phyloP scores from a whole-genome alignment of 1,139 yeast species.

The Pneumocystis carinii region DNA sequence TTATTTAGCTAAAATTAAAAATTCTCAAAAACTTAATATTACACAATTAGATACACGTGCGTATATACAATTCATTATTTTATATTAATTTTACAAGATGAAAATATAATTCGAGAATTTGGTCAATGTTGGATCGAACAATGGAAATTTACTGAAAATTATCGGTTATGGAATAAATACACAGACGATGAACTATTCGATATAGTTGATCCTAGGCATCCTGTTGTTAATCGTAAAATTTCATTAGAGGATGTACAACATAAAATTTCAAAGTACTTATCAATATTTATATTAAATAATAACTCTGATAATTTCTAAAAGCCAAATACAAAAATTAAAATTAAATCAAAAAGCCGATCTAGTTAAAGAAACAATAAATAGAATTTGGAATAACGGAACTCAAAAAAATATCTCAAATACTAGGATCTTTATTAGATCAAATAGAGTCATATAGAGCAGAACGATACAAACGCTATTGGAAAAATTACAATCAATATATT shows the following conservation, averaged over 20 bases:
- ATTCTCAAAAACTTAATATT: slow-evolving; percentile 23
- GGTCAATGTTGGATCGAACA: slow-evolving; percentile 39
- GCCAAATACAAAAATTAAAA: background rate
- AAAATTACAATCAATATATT: background rate
- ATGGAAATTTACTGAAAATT: slow-evolving; percentile 61
- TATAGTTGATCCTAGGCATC: slow-evolving; percentile 66
- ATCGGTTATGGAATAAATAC: slow-evolving; percentile 46
- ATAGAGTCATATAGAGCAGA: background rate
- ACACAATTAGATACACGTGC: slow-evolving; percentile 23
- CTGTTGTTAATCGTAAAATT: slow-evolving; percentile 21
- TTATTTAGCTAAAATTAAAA: slow-evolving; percentile 33
- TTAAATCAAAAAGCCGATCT: background rate
- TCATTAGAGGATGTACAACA: slow-evolving; percentile 16
- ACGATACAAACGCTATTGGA: background rate
- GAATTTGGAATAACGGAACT: background rate
- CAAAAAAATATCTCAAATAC: background rate
- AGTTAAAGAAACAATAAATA: background rate
- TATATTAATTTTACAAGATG: background rate
- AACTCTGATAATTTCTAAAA: background rate
- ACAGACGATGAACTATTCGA: slow-evolving; percentile 87
- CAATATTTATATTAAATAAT: slow-evolving; percentile 11
- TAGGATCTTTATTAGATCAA: background rate
- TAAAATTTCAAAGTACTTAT: slow-evolving; percentile 13
- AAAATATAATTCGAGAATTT: slow-evolving; percentile 19
- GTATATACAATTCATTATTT: slow-evolving; percentile 3